Evolutionary conservation across 2,329 filamentous ascomycete genomes (phyloP).

Genomic region (Colletotrichum gigasporum): DNA sequence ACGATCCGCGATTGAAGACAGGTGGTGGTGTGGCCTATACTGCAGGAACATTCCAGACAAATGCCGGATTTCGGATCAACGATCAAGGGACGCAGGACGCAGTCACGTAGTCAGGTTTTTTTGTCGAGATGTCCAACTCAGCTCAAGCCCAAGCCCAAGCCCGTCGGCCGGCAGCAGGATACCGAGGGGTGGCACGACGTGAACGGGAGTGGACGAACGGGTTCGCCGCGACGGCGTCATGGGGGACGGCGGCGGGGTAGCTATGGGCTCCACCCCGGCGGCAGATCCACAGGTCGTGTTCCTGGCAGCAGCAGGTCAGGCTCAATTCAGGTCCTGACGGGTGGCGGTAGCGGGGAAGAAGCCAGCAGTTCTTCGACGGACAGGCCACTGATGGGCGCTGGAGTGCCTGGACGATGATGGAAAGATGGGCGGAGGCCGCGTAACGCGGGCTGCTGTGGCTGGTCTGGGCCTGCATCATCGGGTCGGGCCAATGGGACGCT

Average conservation of each 20-base stretch:
- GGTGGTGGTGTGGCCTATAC: too few species aligned
- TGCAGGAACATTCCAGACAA: constrained; percentile 1
- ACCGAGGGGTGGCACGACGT: not conserved
- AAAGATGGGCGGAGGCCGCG: constrained; percentile 17
- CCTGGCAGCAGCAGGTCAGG: not conserved
- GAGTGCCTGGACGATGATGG: not conserved
- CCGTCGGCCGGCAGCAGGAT: not conserved
- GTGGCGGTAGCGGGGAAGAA: too few species aligned
- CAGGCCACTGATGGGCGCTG: not conserved
- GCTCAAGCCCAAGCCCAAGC: not conserved
- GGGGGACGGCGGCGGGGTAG: not conserved
- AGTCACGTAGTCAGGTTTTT: not conserved
- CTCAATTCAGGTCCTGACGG: too few species aligned
- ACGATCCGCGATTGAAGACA: too few species aligned
- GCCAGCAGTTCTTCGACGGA: too few species aligned
- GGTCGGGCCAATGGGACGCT: not conserved
- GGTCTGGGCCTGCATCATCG: not conserved
- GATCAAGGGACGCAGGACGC: not conserved
- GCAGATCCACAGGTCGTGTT: not conserved
- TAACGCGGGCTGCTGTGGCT: constrained; percentile 23
- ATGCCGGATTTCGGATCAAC: too few species aligned
- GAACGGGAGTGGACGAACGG: not conserved
- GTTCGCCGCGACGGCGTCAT: constrained; percentile 1
- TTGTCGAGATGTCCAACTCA: not conserved
- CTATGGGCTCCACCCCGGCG: not conserved